A percentile compares a stretch with the other conserved stretches of the same genome.
Conservation (phyloP, 2,329 filamentous ascomycete genomes). For the Nothopassalora personata region DNA sequence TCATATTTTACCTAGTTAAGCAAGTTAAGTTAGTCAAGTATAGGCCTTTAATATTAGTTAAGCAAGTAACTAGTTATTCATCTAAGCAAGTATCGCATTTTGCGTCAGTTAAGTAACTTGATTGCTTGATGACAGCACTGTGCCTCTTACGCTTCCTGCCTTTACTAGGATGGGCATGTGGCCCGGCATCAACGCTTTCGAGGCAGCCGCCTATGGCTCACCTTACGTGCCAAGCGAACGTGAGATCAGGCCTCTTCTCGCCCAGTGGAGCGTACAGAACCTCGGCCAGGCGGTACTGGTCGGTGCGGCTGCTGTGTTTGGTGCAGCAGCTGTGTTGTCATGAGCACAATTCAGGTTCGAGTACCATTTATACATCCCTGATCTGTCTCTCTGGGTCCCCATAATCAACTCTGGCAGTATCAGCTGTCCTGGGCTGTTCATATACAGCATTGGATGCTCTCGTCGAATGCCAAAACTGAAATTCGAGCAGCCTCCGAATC, state of each 20-base stretch:
- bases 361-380: not conserved
- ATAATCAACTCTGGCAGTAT: not conserved
- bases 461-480: no score
- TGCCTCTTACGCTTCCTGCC: slow-evolving; percentile 22
- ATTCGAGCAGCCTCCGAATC: not conserved
- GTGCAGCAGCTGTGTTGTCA: slow-evolving; percentile 14
- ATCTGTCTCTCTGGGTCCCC: not conserved
- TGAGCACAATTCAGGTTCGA: not conserved
- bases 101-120: no score
- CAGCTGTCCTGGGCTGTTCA: not conserved
- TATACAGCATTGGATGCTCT: no score
- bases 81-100: no score
- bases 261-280: slow-evolving; percentile 25
- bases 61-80: no score
- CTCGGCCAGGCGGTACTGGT: slow-evolving; percentile 13
- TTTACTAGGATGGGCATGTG: slow-evolving; percentile 26
- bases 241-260: slow-evolving; percentile 21
- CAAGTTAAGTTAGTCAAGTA: no score
- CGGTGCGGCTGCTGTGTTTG: slow-evolving; percentile 16
- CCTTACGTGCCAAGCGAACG: slow-evolving; percentile 16
- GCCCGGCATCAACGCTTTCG: slow-evolving; percentile 16
- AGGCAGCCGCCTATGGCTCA: slow-evolving; percentile 15
- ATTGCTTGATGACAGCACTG: no score
- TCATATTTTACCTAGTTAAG: no score
- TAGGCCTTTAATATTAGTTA: no score